phyloP scores from a whole-genome alignment of 225 moss, liverwort and hornwort genomes.

The Takakia lepidozioides region DNA sequence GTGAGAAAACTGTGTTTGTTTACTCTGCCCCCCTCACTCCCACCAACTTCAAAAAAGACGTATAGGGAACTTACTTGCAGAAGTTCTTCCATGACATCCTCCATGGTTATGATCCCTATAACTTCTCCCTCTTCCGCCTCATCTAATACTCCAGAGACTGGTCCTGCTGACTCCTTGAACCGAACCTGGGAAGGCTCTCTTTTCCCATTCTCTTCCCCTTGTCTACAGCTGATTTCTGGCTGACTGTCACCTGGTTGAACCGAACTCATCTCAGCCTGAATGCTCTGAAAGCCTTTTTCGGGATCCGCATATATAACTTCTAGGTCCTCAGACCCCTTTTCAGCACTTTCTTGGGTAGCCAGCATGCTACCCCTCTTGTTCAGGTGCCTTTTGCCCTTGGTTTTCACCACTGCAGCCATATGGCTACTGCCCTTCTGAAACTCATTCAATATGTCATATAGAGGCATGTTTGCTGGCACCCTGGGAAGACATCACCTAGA shows the following conservation, averaged over 20 bases:
- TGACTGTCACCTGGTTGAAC: not conserved
- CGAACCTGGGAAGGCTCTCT: conserved; percentile 15
- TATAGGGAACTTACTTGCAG: conserved; percentile 66
- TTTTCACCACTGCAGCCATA: conserved; percentile 35
- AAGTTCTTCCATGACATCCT: conserved; percentile 94
- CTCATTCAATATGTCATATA: conserved; percentile 41
- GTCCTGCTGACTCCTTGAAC: conserved; percentile 14
- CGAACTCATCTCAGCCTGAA: not conserved
- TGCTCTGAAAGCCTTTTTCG: conserved; percentile 21
- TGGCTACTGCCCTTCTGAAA: conserved; percentile 47
- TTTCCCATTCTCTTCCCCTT: conserved; percentile 16
- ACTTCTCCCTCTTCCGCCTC: conserved; percentile 51
- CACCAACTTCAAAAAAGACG: no score
- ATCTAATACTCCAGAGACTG: conserved; percentile 19
- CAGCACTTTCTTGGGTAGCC: conserved; percentile 15
- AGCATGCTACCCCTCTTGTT: conserved; percentile 20
- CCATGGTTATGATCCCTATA: conserved; percentile 87
- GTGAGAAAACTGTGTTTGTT: no score
- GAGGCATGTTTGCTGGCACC: conserved; percentile 32
- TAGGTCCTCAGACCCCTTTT: conserved; percentile 18
- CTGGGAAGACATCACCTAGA: conserved; percentile 19
- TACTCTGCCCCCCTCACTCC: no score
- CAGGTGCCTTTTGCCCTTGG: no score
- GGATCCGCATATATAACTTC: conserved; percentile 10
- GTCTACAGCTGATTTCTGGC: not conserved